phyloP scores from a whole-genome alignment of 345 rosid species.

The Pseudoturritis turrita region DNA sequence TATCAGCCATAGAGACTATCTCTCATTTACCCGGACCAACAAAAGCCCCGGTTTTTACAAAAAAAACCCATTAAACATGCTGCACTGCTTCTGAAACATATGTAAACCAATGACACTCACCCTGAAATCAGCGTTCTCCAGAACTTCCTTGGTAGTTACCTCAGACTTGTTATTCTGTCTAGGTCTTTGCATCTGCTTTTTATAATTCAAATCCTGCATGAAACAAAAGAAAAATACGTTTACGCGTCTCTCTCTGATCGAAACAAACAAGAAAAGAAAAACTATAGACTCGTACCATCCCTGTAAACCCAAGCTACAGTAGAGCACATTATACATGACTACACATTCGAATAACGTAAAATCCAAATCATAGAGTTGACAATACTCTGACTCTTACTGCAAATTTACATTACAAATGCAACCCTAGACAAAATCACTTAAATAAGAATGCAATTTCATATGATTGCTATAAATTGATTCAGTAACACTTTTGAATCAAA shows the following conservation, averaged over 20 bases:
- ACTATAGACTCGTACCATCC: background rate
- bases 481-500: background rate
- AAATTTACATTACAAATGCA: background rate
- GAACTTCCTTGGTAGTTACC: constrained; percentile 59
- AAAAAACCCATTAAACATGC: background rate
- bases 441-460: background rate
- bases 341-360: background rate
- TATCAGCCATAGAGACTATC: background rate
- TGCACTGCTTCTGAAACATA: background rate
- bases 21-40: background rate
- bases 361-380: constrained; percentile 4
- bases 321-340: background rate
- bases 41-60: background rate
- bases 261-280: background rate
- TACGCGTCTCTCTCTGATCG: background rate
- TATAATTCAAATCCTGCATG: constrained; percentile 58
- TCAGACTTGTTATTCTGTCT: constrained; percentile 34
- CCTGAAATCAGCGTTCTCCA: constrained; percentile 74
- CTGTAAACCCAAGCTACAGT: background rate
- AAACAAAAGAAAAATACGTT: background rate
- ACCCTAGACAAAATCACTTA: background rate
- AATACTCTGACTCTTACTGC: background rate
- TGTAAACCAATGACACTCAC: constrained; percentile 36
- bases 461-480: background rate
- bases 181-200: constrained; percentile 34